Evolutionary conservation across 352 stramenopile species (phyloP).

Genomic region (Phytophthora pistaciae): DNA sequence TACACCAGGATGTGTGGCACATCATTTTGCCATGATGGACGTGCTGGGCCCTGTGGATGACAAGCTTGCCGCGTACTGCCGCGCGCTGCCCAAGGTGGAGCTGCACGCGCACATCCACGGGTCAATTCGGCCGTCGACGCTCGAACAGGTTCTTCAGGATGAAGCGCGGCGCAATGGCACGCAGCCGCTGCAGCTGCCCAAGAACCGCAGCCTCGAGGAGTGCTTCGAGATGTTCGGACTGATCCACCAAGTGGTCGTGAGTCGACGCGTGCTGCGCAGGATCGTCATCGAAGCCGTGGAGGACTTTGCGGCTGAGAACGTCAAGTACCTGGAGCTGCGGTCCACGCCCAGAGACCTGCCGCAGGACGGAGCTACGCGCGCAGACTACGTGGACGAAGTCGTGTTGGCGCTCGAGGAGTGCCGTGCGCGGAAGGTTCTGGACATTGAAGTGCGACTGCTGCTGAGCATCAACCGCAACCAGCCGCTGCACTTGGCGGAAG

Average conservation of each 20-base stretch:
- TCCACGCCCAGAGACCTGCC: conserved; percentile 79
- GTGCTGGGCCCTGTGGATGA: conserved; percentile 14
- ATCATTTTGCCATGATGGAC: conserved; percentile 23
- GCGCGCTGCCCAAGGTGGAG: conserved; percentile 82
- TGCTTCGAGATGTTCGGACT: conserved; percentile 92
- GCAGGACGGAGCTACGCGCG: conserved; percentile 58
- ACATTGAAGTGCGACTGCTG: conserved; percentile 81
- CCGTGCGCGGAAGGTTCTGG: conserved; percentile 56
- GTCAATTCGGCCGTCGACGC: conserved; percentile 72
- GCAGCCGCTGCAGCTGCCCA: conserved; percentile 45
- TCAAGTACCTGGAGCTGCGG: conserved; percentile 87
- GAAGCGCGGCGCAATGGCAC: conserved; percentile 39
- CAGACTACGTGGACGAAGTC: conserved; percentile 81
- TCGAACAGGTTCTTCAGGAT: conserved; percentile 72
- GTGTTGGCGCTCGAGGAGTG: conserved; percentile 74
- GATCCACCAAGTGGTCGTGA: conserved; percentile 87
- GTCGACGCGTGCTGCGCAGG: conserved; percentile 60
- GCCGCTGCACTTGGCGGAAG: conserved; percentile 61
- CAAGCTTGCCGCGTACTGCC: conserved; percentile 50
- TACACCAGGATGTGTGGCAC: conserved; percentile 11
- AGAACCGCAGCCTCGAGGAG: conserved; percentile 72
- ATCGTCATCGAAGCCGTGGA: conserved; percentile 86
- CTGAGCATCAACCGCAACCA: conserved; percentile 88
- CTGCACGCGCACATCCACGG: conserved; percentile 92
- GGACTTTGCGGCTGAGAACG: conserved; percentile 84